Evolutionary conservation across 768 basidiomycete species (phyloP).

Genomic region (Melanogaster broomeanus): DNA sequence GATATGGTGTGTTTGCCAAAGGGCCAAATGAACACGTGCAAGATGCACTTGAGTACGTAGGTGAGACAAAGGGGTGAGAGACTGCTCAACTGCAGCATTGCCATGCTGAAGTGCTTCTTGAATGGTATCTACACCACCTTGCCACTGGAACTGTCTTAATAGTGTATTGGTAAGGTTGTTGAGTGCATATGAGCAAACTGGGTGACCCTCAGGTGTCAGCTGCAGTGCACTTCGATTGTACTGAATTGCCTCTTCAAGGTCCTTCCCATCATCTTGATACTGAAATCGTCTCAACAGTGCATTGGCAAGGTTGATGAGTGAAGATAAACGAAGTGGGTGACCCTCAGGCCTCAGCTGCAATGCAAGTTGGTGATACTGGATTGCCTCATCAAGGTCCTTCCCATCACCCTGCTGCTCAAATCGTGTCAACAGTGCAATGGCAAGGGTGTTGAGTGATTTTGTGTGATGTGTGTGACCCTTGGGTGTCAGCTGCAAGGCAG

Average conservation of each 20-base stretch:
- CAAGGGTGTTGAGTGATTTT: conserved; percentile 15
- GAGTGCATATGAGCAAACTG: no score
- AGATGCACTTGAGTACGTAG: no score
- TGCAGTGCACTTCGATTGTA: no score
- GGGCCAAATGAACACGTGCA: no score
- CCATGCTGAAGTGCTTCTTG: no score
- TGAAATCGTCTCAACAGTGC: background rate
- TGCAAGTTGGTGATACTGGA: conserved; percentile 4
- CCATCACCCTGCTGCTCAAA: background rate
- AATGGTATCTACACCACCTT: no score
- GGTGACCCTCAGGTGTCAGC: no score
- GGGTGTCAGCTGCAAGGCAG: background rate
- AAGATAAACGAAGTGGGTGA: background rate
- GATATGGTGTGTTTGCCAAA: no score
- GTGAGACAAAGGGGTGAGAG: no score
- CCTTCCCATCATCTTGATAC: no score
- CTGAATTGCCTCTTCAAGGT: no score
- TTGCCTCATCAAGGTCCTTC: conserved; percentile 5
- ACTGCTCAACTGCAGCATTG: no score
- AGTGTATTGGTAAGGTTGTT: background rate
- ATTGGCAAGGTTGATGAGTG: conserved; percentile 1
- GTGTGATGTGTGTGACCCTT: background rate
- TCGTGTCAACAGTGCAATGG: conserved; percentile 1
- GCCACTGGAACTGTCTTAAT: background rate
- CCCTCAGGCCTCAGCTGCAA: conserved; percentile 2